Evolutionary conservation across 345 rosid species (phyloP).

Genomic region (Ceriops zippeliana): DNA sequence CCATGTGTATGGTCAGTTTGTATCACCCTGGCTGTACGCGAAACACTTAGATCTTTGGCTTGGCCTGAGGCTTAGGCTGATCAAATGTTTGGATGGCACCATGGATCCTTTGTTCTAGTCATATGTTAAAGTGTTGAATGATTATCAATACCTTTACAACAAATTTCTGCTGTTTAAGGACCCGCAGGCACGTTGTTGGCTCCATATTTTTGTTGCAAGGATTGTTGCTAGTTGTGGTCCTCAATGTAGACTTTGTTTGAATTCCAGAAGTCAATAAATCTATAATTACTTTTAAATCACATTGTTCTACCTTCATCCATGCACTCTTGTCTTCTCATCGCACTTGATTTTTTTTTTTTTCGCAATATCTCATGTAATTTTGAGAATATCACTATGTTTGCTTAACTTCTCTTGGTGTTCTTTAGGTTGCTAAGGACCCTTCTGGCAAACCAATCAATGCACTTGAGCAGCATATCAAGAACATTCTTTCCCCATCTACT

Average conservation of each 20-base stretch:
- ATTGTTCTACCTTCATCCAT: background rate
- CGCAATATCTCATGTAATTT: background rate
- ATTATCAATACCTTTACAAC: too few species aligned
- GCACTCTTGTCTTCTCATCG: background rate
- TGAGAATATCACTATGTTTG: background rate
- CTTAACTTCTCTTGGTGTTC: background rate
- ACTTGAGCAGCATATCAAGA: slow-evolving; percentile 94
- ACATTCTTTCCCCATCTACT: slow-evolving; percentile 77
- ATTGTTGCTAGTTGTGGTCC: too few species aligned
- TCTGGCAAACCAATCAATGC: slow-evolving; percentile 75
- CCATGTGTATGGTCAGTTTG: background rate
- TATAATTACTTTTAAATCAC: background rate
- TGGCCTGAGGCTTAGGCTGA: background rate
- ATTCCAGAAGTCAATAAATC: background rate
- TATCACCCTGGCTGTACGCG: background rate
- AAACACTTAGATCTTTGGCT: background rate
- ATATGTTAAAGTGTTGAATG: too few species aligned
- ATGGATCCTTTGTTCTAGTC: background rate
- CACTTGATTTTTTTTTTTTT: background rate
- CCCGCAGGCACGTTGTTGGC: too few species aligned
- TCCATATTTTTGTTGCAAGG: too few species aligned
- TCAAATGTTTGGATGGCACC: background rate
- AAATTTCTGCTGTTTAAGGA: too few species aligned
- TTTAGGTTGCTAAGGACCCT: slow-evolving; percentile 89
- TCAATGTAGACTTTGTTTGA: background rate